A percentile compares a stretch with the other conserved stretches of the same genome.
Conservation (phyloP, 2,329 filamentous ascomycete species). For the Colletotrichum nymphaeae region DNA sequence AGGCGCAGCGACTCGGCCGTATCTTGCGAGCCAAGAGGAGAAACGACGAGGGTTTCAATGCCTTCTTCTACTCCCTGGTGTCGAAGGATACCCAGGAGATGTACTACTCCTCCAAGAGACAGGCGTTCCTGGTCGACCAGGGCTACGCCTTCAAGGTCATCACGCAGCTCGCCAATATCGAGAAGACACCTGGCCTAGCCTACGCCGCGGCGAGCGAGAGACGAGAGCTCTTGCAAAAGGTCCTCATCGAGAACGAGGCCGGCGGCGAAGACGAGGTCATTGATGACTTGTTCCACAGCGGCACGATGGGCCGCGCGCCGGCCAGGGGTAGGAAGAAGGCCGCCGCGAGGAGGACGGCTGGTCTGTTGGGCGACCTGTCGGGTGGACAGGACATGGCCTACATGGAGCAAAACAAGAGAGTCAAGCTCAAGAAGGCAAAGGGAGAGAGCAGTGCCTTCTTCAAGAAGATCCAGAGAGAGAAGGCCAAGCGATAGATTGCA, state of each 20-base stretch:
- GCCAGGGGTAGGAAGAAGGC: constrained; percentile 60
- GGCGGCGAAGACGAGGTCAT: constrained; percentile 78
- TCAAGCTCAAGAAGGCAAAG: constrained; percentile 72
- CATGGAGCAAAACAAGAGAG: constrained; percentile 81
- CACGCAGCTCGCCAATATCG: constrained; percentile 91
- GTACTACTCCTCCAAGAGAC: constrained; percentile 96
- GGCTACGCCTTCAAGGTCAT: constrained; percentile 99
- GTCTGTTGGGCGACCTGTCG: constrained; percentile 84
- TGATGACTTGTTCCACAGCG: constrained; percentile 65
- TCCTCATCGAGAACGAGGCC: constrained; percentile 87
- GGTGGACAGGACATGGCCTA: constrained; percentile 99
- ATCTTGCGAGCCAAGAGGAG: constrained; percentile 94
- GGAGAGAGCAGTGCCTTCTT: constrained; percentile 73
- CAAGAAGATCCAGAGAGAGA: constrained; percentile 73
- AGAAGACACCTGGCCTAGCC: constrained; percentile 82
- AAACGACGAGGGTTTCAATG: constrained; percentile 98
- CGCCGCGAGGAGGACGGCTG: constrained; percentile 82
- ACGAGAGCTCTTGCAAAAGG: constrained; percentile 87
- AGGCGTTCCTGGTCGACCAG: constrained; percentile 97
- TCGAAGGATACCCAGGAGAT: constrained; percentile 98
- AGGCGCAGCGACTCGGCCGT: constrained; percentile 91
- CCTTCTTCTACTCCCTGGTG: constrained; percentile 97
- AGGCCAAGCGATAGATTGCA: constrained; percentile 45
- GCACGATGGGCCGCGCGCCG: constrained; percentile 54
- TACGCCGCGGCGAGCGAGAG: constrained; percentile 85